A percentile compares a stretch with the other conserved stretches of the same genome.
These are phyloP conservation scores for Astrothelium macrocarpum DNA, from an alignment of 495 filamentous ascomycete genomes.

Conservation along the genomic window DNA sequence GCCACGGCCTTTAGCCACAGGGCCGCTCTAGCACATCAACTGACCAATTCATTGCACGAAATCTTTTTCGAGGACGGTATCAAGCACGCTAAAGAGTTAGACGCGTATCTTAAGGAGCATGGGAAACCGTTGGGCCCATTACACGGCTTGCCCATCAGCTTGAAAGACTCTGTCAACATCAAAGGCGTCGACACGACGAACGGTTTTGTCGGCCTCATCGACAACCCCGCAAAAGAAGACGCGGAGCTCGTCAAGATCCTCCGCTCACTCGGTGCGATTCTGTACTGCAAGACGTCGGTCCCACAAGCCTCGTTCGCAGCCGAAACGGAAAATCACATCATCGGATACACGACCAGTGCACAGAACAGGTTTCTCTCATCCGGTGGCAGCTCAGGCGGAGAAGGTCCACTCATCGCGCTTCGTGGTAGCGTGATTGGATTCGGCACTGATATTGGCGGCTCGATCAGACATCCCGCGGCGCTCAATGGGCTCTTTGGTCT, in stretches of 20 bases:
- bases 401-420: conserved; percentile 52
- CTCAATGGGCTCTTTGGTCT: conserved; percentile 56
- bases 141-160: conserved; percentile 57
- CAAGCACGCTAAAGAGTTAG: conserved; percentile 22
- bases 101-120: conserved; percentile 25
- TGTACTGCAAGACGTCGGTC: conserved; percentile 46
- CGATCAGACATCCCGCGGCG: conserved; percentile 55
- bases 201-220: conserved; percentile 41
- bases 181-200: conserved; percentile 43
- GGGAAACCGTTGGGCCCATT: conserved; percentile 46
- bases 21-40: conserved; percentile 36
- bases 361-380: conserved; percentile 46
- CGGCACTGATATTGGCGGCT: conserved; percentile 61
- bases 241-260: conserved; percentile 41
- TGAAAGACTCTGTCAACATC: conserved; percentile 58
- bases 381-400: conserved; percentile 59
- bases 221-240: conserved; percentile 32
- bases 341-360: conserved; percentile 50
- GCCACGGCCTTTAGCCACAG: conserved; percentile 33
- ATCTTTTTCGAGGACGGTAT: conserved; percentile 32
- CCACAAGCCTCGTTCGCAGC: conserved; percentile 54
- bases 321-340: conserved; percentile 47
- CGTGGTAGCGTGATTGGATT: conserved; percentile 54
- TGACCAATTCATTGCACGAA: conserved; percentile 35
- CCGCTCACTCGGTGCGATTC: conserved; percentile 38